These are phyloP conservation scores for Schizochytrium sp. DNA, from an alignment of 108 stramenopile species.

Conservation along the genomic window DNA sequence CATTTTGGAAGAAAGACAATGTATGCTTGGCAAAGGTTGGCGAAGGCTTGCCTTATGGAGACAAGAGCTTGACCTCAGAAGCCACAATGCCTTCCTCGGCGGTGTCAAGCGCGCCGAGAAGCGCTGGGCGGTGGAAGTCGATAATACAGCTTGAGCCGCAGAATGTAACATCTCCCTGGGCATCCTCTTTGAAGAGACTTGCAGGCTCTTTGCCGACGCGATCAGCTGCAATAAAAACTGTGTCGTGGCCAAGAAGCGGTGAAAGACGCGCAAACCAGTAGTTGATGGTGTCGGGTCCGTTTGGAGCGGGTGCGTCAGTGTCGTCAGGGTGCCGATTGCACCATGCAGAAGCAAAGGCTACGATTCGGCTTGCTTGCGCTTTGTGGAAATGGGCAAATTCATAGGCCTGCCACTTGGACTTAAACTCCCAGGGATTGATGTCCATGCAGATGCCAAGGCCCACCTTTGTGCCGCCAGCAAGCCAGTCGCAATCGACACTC, in stretches of 20 bases:
- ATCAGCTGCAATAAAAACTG: not conserved
- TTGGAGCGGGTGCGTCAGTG: not conserved
- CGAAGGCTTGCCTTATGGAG: not conserved
- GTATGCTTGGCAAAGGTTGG: not conserved
- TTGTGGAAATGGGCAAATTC: not conserved
- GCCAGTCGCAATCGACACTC: not conserved
- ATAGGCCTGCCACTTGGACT: not conserved
- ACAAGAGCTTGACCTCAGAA: not conserved
- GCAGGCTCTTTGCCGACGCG: not conserved
- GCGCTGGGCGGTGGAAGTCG: not conserved
- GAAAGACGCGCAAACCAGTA: not conserved
- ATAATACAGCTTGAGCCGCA: not conserved
- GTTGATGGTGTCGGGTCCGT: not conserved
- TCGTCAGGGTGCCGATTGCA: slow-evolving; percentile 11
- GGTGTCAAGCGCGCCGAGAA: not conserved
- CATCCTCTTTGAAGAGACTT: not conserved
- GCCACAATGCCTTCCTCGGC: not conserved
- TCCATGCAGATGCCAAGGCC: slow-evolving; percentile 18
- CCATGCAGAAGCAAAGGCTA: not conserved
- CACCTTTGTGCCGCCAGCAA: not conserved
- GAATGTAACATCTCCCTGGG: not conserved
- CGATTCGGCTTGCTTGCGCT: not conserved
- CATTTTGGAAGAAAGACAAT: not conserved
- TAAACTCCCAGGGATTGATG: not conserved
- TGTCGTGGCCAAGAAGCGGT: not conserved